Evolutionary conservation across 2,329 filamentous ascomycete species (phyloP).

Genomic region (Trichoderma oligosporum): DNA sequence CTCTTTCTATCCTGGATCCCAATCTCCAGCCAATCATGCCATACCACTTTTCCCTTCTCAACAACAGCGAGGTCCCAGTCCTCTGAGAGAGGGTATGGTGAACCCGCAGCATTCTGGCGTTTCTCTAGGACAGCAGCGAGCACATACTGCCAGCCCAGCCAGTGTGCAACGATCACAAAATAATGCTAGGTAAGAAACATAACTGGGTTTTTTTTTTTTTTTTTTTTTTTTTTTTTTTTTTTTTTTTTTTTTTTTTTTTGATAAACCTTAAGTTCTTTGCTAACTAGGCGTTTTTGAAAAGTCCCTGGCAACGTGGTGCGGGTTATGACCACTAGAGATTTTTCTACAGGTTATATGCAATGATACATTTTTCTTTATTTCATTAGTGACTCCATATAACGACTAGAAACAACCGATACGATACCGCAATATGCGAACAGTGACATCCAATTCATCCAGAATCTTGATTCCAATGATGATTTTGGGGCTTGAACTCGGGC

Average conservation of each 20-base stretch:
- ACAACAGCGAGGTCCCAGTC: conserved; percentile 34
- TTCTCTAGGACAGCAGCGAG: conserved; percentile 29
- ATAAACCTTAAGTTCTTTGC: neutral
- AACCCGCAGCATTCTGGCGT: conserved; percentile 31
- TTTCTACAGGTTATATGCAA: neutral
- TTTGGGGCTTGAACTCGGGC: neutral
- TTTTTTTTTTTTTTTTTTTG: too few species aligned
- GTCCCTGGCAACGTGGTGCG: conserved; percentile 45
- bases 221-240: too few species aligned
- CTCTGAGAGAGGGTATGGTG: conserved; percentile 35
- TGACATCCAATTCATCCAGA: neutral
- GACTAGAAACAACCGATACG: neutral
- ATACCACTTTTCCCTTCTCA: conserved; percentile 43
- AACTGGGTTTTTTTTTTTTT: too few species aligned
- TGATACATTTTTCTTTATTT: neutral
- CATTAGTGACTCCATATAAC: neutral
- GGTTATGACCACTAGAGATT: conserved; percentile 38
- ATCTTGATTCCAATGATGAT: neutral
- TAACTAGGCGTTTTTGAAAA: conserved; percentile 26
- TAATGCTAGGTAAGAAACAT: conserved; percentile 36
- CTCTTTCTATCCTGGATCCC: conserved; percentile 28
- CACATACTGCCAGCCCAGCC: conserved; percentile 34
- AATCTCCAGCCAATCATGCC: conserved; percentile 40
- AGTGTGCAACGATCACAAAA: conserved; percentile 37
- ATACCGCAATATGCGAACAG: neutral